Percentiles rank a stretch among this genome's conserved stretches.
Conservation (phyloP, 1,284 basidiomycete species). For the Ustilago sp. region DNA sequence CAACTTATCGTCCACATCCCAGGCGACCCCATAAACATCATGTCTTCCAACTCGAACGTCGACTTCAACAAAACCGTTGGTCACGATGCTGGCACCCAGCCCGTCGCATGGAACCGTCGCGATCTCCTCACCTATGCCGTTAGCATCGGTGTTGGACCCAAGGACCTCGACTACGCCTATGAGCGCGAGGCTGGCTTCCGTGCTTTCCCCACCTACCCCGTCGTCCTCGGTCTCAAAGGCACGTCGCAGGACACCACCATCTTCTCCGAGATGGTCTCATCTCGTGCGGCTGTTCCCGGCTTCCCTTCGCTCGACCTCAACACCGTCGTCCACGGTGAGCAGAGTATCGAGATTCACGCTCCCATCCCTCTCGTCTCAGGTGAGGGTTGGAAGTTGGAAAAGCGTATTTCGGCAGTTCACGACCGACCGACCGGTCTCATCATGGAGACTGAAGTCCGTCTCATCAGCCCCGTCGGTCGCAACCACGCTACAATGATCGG, state of each 20-base stretch:
- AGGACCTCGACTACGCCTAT: slow-evolving; percentile 68
- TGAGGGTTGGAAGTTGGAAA: slow-evolving; percentile 61
- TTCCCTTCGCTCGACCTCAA: slow-evolving; percentile 68
- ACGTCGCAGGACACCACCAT: slow-evolving; percentile 62
- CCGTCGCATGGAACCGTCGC: slow-evolving; percentile 69
- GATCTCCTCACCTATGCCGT: slow-evolving; percentile 68
- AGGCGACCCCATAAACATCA: slow-evolving; percentile 18
- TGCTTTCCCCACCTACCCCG: slow-evolving; percentile 69
- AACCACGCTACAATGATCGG: slow-evolving; percentile 60
- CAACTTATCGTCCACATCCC: slow-evolving; percentile 42
- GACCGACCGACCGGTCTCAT: slow-evolving; percentile 60
- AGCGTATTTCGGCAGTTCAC: slow-evolving; percentile 57
- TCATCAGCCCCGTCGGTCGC: slow-evolving; percentile 55
- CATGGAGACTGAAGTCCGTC: slow-evolving; percentile 56
- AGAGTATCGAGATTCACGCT: slow-evolving; percentile 68
- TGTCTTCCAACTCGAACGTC: slow-evolving; percentile 30
- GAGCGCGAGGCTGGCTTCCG: slow-evolving; percentile 66
- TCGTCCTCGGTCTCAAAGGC: slow-evolving; percentile 67
- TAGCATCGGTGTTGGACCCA: slow-evolving; percentile 64
- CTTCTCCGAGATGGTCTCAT: slow-evolving; percentile 63
- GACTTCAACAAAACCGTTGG: slow-evolving; percentile 65
- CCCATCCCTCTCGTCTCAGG: slow-evolving; percentile 61
- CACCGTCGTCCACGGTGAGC: slow-evolving; percentile 70
- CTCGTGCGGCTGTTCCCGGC: slow-evolving; percentile 44
- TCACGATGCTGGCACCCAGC: slow-evolving; percentile 59